Conservation (phyloP, 1,284 basidiomycete species). For the Sanghuangporus sanghuang region DNA sequence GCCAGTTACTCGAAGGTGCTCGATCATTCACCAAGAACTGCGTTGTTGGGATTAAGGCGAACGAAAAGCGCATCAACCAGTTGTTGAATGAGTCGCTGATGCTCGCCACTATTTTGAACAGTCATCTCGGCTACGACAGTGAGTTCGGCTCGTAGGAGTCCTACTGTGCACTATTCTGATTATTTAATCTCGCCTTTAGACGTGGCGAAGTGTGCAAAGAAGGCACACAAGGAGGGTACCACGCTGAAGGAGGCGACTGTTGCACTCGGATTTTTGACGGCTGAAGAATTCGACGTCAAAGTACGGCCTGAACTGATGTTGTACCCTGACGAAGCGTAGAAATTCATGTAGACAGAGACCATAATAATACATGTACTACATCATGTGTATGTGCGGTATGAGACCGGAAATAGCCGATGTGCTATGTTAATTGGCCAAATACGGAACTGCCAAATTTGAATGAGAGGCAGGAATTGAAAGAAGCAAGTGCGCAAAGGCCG, state of each 20-base stretch:
- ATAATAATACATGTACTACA: no score
- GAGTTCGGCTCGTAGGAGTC: constrained; percentile 32
- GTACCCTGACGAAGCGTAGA: constrained; percentile 56
- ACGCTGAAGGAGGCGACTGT: constrained; percentile 96
- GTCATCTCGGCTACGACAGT: constrained; percentile 93
- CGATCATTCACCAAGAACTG: constrained; percentile 97
- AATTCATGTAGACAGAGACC: background rate
- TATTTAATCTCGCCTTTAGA: constrained; percentile 42
- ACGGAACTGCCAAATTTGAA: background rate
- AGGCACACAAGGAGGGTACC: constrained; percentile 97
- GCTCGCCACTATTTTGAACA: constrained; percentile 94
- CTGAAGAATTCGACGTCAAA: constrained; percentile 93
- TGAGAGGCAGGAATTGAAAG: background rate
- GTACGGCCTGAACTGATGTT: constrained; percentile 93
- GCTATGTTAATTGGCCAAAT: background rate
- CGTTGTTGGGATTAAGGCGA: constrained; percentile 93
- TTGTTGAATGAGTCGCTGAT: constrained; percentile 94
- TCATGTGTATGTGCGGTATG: no score
- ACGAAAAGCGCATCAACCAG: constrained; percentile 87
- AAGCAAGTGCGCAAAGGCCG: background rate
- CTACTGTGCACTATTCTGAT: background rate
- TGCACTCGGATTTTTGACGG: constrained; percentile 77
- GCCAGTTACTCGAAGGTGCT: constrained; percentile 43
- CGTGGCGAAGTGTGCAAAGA: constrained; percentile 98
- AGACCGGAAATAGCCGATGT: background rate